phyloP scores from a whole-genome alignment of 352 stramenopile genomes.

The Elongisporangium undulatum region DNA sequence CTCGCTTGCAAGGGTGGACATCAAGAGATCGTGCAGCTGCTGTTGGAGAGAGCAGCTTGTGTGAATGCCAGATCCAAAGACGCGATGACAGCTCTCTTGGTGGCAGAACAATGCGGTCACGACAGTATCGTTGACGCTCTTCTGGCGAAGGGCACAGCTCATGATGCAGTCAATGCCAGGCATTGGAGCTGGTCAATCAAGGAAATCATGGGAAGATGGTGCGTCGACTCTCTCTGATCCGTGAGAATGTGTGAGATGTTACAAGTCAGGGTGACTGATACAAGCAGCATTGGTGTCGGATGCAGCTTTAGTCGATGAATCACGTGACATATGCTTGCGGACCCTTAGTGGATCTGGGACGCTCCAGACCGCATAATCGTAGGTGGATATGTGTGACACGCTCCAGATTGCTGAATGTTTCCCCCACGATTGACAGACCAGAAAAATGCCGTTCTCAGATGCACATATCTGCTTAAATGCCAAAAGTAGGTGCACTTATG shows the following conservation, averaged over 20 bases:
- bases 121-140: background rate
- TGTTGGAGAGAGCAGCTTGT: background rate
- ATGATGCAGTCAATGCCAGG: background rate
- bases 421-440: background rate
- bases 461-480: background rate
- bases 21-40: background rate
- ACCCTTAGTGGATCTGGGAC: no score
- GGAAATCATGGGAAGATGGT: background rate
- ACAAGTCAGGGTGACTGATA: no score
- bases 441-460: background rate
- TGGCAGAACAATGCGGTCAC: background rate
- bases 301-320: no score
- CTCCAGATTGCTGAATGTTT: background rate
- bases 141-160: background rate
- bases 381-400: background rate
- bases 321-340: no score
- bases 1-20: background rate
- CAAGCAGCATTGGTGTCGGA: no score
- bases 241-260: background rate
- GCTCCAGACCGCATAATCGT: background rate
- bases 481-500: background rate
- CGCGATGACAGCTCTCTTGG: background rate
- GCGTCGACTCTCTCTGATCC: background rate
- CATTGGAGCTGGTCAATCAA: background rate
- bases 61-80: background rate